A percentile compares a stretch with the other conserved stretches of the same genome.
These are phyloP conservation scores for Sarocladium kiliense DNA, from an alignment of 2,329 filamentous ascomycete genomes.

Conservation along the genomic window DNA sequence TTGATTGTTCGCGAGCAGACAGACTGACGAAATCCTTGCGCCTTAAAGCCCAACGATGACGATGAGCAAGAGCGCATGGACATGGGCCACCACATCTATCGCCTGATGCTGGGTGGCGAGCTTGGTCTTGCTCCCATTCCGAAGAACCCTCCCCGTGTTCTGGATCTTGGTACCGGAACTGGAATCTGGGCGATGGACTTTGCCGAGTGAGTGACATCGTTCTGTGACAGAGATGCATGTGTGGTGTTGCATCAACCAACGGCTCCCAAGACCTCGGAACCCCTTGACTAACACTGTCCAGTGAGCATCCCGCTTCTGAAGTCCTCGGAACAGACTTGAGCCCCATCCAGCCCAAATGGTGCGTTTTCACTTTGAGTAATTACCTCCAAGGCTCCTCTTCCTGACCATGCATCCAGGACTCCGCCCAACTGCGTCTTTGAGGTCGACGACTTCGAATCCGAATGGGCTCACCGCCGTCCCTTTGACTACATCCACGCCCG, in stretches of 20 bases:
- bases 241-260: conserved; percentile 23
- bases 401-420: conserved; percentile 22
- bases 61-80: conserved; percentile 33
- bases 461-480: conserved; percentile 8
- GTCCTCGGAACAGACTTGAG: conserved; percentile 35
- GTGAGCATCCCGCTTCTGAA: conserved; percentile 18
- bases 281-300: conserved; percentile 19
- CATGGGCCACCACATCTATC: conserved; percentile 30
- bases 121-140: conserved; percentile 26
- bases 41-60: conserved; percentile 34
- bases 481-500: conserved; percentile 13
- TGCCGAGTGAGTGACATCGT: conserved; percentile 55
- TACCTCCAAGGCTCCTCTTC: background rate
- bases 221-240: background rate
- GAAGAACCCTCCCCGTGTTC: conserved; percentile 33
- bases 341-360: conserved; percentile 37
- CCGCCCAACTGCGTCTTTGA: conserved; percentile 10
- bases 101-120: conserved; percentile 25
- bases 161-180: conserved; percentile 77
- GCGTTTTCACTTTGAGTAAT: background rate
- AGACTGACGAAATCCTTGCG: conserved; percentile 18
- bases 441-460: conserved; percentile 10
- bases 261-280: background rate
- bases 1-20: background rate
- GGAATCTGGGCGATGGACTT: conserved; percentile 91